These are phyloP conservation scores for Lenwebbia sp. DNA, from an alignment of 345 rosid species.

Conservation along the genomic window DNA sequence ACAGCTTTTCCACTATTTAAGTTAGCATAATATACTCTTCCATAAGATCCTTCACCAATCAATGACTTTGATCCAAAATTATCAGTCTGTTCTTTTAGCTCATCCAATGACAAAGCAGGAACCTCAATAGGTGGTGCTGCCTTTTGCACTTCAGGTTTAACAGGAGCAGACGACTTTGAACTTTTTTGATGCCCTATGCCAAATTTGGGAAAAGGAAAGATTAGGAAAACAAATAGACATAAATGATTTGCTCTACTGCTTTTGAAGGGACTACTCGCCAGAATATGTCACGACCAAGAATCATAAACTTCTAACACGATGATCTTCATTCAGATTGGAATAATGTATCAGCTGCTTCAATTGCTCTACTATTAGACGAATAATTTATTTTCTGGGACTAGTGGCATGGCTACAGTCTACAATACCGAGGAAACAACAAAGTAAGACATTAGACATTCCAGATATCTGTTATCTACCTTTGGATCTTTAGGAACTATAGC, in stretches of 20 bases:
- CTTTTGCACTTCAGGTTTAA: slow-evolving; percentile 27
- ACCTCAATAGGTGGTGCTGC: slow-evolving; percentile 25
- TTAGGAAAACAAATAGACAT: background rate
- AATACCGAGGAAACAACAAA: background rate
- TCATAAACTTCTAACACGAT: background rate
- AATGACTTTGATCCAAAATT: slow-evolving; percentile 40
- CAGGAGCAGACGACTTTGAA: slow-evolving; percentile 23
- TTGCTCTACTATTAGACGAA: background rate
- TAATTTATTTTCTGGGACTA: background rate
- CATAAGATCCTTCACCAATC: slow-evolving; percentile 50
- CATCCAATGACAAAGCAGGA: slow-evolving; percentile 31
- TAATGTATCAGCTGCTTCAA: background rate
- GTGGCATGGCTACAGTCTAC: background rate
- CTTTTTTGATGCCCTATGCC: slow-evolving; percentile 10
- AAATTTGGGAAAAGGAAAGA: background rate
- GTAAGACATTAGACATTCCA: background rate
- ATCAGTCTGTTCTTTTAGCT: slow-evolving; percentile 28
- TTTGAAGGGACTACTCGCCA: background rate
- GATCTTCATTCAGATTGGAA: background rate
- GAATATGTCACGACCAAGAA: background rate
- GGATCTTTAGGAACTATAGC: background rate
- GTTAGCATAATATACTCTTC: slow-evolving; percentile 37
- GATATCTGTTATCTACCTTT: background rate
- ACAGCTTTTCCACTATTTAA: slow-evolving; percentile 20
- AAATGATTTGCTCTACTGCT: background rate